phyloP scores from a whole-genome alignment of 2,329 filamentous ascomycete genomes.

The Beauveria caledonica region DNA sequence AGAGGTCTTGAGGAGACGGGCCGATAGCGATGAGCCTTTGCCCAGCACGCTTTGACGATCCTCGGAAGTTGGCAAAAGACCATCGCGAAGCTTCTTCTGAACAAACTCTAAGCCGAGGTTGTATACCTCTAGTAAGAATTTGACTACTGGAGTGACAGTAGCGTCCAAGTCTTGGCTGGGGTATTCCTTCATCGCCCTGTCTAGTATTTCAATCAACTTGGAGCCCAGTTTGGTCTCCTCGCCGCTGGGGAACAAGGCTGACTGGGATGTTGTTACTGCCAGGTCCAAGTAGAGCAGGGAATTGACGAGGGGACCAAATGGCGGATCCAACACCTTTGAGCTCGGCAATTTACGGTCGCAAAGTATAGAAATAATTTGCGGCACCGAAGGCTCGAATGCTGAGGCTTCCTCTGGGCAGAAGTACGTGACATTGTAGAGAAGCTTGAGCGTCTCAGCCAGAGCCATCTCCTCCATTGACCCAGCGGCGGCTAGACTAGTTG shows the following conservation, averaged over 20 bases:
- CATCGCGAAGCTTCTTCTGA: constrained; percentile 51
- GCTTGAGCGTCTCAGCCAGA: constrained; percentile 73
- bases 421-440: constrained; percentile 82
- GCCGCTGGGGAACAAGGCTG: constrained; percentile 58
- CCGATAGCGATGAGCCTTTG: constrained; percentile 62
- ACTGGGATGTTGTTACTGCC: constrained; percentile 41
- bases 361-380: constrained; percentile 64
- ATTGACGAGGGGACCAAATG: constrained; percentile 67
- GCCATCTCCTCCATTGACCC: constrained; percentile 70
- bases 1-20: constrained; percentile 68
- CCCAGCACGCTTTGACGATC: constrained; percentile 76
- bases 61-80: constrained; percentile 65
- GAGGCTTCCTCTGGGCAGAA: constrained; percentile 54
- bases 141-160: constrained; percentile 63
- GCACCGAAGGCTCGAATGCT: constrained; percentile 59
- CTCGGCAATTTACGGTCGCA: constrained; percentile 48
- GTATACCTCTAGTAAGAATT: constrained; percentile 63
- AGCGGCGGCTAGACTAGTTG: constrained; percentile 23
- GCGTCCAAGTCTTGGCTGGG: constrained; percentile 63
- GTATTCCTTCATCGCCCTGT: constrained; percentile 56
- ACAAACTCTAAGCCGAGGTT: constrained; percentile 56
- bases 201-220: constrained; percentile 62
- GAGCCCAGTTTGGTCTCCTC: constrained; percentile 52
- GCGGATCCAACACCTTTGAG: constrained; percentile 61
- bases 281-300: constrained; percentile 73